Evolutionary conservation across 2,329 filamentous ascomycete species (phyloP).

Genomic region (Verticillium tricorpus): DNA sequence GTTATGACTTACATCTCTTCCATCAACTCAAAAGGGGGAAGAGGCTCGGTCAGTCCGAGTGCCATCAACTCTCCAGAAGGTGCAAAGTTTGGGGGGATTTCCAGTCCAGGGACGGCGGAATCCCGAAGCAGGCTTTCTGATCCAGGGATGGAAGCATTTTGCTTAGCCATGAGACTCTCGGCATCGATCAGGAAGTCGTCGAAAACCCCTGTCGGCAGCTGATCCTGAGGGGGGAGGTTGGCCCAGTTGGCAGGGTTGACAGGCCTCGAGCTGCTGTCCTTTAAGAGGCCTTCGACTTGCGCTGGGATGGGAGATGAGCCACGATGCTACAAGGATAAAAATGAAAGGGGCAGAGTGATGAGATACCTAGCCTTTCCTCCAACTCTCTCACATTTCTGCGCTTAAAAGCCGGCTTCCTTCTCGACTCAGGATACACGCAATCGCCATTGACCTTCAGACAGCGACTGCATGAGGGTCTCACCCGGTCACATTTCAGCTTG

Average conservation of each 20-base stretch:
- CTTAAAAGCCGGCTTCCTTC: constrained; percentile 84
- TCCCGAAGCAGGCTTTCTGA: background rate
- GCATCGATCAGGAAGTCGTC: constrained; percentile 11
- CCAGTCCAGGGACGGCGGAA: background rate
- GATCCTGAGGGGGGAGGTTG: background rate
- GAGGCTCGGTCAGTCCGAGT: constrained; percentile 74
- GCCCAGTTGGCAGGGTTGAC: constrained; percentile 9
- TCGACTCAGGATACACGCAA: constrained; percentile 84
- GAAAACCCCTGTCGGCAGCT: constrained; percentile 7
- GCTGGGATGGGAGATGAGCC: constrained; percentile 40
- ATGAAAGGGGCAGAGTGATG: constrained; percentile 7
- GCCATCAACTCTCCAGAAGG: constrained; percentile 54
- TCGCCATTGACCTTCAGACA: constrained; percentile 70
- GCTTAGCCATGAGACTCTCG: constrained; percentile 13
- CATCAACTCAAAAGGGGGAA: constrained; percentile 74
- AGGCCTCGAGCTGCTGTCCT: constrained; percentile 48
- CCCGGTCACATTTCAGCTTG: constrained; percentile 84
- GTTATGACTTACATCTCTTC: constrained; percentile 67
- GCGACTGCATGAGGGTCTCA: constrained; percentile 72
- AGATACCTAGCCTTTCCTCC: constrained; percentile 76
- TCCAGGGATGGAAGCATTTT: background rate
- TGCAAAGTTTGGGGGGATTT: background rate
- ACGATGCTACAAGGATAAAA: background rate
- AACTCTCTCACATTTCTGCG: constrained; percentile 86
- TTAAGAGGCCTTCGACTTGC: constrained; percentile 78